Evolutionary conservation across 139 green algal species (phyloP).

Genomic region (Auxenochlorella pyrenoidosa): DNA sequence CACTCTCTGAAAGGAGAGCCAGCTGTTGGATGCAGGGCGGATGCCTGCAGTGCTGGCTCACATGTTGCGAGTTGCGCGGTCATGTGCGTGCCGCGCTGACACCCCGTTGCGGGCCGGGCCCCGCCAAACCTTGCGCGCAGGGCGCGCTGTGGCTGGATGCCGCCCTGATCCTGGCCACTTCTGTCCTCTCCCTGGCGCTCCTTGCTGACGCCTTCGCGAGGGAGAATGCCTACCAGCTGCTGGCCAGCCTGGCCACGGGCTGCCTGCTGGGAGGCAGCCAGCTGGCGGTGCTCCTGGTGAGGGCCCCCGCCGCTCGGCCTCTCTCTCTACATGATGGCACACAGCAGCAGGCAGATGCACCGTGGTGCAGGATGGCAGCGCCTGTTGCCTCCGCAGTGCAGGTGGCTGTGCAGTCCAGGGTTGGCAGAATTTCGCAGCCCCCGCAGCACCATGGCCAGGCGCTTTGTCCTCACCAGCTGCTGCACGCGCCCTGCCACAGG

Average conservation of each 20-base stretch:
- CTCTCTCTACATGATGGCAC: not conserved
- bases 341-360: not conserved
- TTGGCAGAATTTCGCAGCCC: too few species aligned
- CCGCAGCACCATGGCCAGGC: too few species aligned
- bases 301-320: not conserved
- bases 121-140: not conserved
- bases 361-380: not conserved
- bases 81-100: too few species aligned
- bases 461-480: not conserved
- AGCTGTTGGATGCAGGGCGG: too few species aligned
- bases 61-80: too few species aligned
- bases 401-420: too few species aligned
- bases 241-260: slow-evolving; percentile 28
- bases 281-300: slow-evolving; percentile 20
- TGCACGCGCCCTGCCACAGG: not conserved
- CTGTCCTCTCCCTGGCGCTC: slow-evolving; percentile 28
- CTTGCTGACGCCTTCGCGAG: slow-evolving; percentile 37
- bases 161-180: slow-evolving; percentile 30
- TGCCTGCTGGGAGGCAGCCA: slow-evolving; percentile 6
- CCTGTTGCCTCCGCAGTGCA: not conserved
- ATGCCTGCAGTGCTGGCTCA: too few species aligned
- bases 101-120: too few species aligned
- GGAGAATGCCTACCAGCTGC: slow-evolving; percentile 50
- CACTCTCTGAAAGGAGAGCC: too few species aligned
- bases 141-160: slow-evolving; percentile 20